phyloP scores from a whole-genome alignment of 805 yeast species.

The Ogataea minuta region DNA sequence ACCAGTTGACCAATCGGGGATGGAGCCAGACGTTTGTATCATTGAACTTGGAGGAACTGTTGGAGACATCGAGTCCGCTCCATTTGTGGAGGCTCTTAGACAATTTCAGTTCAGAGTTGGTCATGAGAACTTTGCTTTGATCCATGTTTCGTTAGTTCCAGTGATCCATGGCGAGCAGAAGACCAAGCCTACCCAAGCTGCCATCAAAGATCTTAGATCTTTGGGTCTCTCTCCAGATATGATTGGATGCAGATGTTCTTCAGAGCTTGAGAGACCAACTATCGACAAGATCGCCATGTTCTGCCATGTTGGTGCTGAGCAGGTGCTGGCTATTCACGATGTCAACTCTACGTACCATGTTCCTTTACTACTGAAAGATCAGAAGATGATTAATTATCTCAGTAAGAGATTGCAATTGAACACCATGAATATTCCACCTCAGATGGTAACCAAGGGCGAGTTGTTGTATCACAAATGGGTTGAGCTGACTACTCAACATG shows the following conservation, averaged over 20 bases:
- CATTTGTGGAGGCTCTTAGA: slow-evolving; percentile 97
- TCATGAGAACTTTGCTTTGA: slow-evolving; percentile 85
- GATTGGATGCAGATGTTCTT: slow-evolving; percentile 96
- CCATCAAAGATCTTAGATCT: slow-evolving; percentile 93
- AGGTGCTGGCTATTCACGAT: slow-evolving; percentile 95
- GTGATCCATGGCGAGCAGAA: slow-evolving; percentile 98
- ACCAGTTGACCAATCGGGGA: slow-evolving; percentile 88
- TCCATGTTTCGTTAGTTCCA: slow-evolving; percentile 96
- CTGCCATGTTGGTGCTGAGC: slow-evolving; percentile 98
- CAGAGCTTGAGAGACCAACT: slow-evolving; percentile 76
- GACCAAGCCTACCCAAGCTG: slow-evolving; percentile 99
- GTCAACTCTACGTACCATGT: slow-evolving; percentile 97
- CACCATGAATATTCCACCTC: slow-evolving; percentile 43
- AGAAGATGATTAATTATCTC: slow-evolving; percentile 75
- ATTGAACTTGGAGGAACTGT: slow-evolving; percentile 99
- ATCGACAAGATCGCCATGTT: slow-evolving; percentile 97
- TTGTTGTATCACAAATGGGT: slow-evolving; percentile 76
- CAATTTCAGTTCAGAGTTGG: slow-evolving; percentile 99
- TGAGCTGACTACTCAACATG: slow-evolving; percentile 72
- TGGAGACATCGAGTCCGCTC: slow-evolving; percentile 98
- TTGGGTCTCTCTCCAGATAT: slow-evolving; percentile 93
- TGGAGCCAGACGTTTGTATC: slow-evolving; percentile 93
- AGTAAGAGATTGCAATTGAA: slow-evolving; percentile 62
- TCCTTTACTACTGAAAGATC: slow-evolving; percentile 86
- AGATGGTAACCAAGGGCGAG: slow-evolving; percentile 63